These are phyloP conservation scores for Wickerhamomyces canadensis DNA, from an alignment of 805 yeast genomes.

Conservation along the genomic window DNA sequence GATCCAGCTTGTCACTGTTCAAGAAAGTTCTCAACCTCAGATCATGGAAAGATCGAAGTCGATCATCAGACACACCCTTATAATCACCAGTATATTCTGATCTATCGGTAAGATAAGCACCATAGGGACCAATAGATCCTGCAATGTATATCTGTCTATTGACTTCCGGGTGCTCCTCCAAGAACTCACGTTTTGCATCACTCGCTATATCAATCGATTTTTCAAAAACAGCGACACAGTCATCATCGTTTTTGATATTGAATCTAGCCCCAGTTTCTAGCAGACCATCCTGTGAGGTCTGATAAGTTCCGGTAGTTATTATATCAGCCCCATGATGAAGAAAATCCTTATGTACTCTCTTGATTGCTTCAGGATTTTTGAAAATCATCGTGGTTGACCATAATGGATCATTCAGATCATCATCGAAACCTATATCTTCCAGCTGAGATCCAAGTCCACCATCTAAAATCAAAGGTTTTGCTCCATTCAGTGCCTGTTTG, in stretches of 20 bases:
- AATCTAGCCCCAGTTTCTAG: conserved; percentile 28
- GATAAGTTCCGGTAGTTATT: conserved; percentile 53
- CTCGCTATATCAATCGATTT: conserved; percentile 14
- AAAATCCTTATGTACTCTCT: too few relatives aligned
- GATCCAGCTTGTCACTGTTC: conserved; percentile 39
- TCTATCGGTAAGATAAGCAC: conserved; percentile 62
- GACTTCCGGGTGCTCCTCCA: too few relatives aligned
- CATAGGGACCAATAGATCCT: conserved; percentile 76
- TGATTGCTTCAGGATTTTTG: too few relatives aligned
- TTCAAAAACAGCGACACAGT: conserved; percentile 4
- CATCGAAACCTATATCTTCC: too few relatives aligned
- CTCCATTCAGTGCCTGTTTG: too few relatives aligned
- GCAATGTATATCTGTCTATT: conserved; percentile 30
- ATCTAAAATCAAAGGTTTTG: too few relatives aligned
- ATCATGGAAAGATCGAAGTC: conserved; percentile 44
- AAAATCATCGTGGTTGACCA: too few relatives aligned
- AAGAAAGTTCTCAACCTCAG: conserved; percentile 37
- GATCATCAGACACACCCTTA: conserved; percentile 29
- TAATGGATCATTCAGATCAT: too few relatives aligned
- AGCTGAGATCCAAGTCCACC: too few relatives aligned
- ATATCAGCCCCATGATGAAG: conserved; percentile 60
- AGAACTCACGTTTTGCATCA: conserved; percentile 6
- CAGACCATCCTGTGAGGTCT: conserved; percentile 31
- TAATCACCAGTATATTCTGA: conserved; percentile 73
- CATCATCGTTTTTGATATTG: too few relatives aligned